These are phyloP conservation scores for Triticum dicoccoides DNA, from an alignment of 176 grass and related monocot genomes.

Conservation along the genomic window DNA sequence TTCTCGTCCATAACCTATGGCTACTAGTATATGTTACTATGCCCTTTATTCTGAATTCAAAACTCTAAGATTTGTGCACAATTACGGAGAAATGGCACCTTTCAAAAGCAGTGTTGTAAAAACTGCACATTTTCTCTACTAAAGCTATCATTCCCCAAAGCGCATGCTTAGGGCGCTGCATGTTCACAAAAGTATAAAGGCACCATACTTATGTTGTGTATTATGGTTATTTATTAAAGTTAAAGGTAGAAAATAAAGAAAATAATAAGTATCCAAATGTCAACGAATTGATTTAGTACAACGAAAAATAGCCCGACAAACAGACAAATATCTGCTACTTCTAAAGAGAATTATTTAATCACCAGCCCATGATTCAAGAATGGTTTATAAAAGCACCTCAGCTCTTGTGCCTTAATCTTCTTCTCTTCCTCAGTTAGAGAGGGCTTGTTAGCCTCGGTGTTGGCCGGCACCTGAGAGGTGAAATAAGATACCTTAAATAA, in stretches of 20 bases:
- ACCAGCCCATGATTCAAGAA: background rate
- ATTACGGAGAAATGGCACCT: background rate
- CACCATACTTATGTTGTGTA: background rate
- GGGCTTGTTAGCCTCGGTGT: constrained; percentile 49
- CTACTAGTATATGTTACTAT: background rate
- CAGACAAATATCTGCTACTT: background rate
- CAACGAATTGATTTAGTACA: constrained; percentile 6
- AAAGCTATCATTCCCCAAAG: background rate
- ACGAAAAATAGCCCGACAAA: background rate
- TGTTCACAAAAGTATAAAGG: background rate
- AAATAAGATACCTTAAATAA: constrained; percentile 13
- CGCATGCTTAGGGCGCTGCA: background rate
- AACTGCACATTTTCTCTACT: background rate
- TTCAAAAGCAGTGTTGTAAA: background rate
- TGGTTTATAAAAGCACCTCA: constrained; percentile 54
- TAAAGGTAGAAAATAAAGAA: constrained; percentile 14
- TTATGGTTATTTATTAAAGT: background rate
- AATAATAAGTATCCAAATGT: constrained; percentile 14
- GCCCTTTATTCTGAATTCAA: background rate
- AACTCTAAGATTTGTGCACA: background rate
- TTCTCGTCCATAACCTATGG: background rate
- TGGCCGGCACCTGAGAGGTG: constrained; percentile 46
- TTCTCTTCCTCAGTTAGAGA: constrained; percentile 82
- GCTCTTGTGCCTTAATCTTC: constrained; percentile 89
- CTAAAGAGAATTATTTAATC: background rate